Conservation (phyloP, 305 asterid species). For the Fraxinus baroniana region DNA sequence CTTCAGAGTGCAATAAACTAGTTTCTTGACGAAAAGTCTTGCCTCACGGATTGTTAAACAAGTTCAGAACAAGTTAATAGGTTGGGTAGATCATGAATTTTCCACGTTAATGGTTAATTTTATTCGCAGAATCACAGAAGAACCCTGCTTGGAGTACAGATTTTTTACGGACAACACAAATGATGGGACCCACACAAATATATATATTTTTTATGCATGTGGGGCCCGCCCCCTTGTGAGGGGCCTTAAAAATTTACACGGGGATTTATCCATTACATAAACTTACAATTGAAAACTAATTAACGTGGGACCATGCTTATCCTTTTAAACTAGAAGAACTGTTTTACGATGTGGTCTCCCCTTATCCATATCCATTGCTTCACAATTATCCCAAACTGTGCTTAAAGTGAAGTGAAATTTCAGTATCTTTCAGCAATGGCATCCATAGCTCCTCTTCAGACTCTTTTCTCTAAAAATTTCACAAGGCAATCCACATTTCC, state of each 20-base stretch:
- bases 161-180: too few species aligned
- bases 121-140: too few species aligned
- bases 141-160: too few species aligned
- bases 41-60: neutral
- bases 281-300: neutral
- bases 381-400: neutral
- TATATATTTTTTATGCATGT: too few species aligned
- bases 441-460: slow-evolving; percentile 24
- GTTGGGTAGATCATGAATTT: neutral
- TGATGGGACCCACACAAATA: too few species aligned
- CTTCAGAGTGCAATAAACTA: neutral
- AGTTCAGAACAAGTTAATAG: neutral
- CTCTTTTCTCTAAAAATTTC: slow-evolving; percentile 31
- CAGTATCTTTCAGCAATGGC: slow-evolving; percentile 40
- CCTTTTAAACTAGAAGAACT: neutral
- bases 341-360: neutral
- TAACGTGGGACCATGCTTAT: slow-evolving; percentile 4
- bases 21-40: neutral
- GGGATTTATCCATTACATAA: too few species aligned
- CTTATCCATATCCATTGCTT: neutral
- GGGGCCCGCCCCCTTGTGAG: too few species aligned
- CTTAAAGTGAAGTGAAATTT: too few species aligned
- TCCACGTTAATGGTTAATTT: neutral
- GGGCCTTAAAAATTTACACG: too few species aligned
- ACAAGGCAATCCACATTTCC: slow-evolving; percentile 13